Base-by-base conservation (phyloP, 768 basidiomycete genomes). In the Podaxis mareebaensis region DNA sequence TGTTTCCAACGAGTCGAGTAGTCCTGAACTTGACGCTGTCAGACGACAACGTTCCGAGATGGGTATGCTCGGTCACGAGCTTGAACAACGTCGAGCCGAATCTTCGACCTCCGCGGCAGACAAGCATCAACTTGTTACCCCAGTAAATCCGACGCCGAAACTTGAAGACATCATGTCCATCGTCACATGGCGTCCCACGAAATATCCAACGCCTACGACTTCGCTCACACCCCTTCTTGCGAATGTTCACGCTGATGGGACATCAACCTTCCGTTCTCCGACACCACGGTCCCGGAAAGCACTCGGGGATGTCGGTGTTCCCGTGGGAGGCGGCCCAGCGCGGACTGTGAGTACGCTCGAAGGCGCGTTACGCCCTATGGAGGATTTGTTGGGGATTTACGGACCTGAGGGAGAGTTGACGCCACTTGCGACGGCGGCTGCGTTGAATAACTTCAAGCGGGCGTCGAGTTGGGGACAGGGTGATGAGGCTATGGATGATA, bases 381-480 rank as follows among this genome's bases (percentile, higher is more conserved):
- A 49, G 13, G 61, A 62, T 49, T 24, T 62, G 28, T 40, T 62
- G 26, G 54, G 61, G 28, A 62, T 62, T 15, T 62, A 62, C 13
- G 61, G 54, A 8, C 28, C 61, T 24, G 54, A 62, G 5, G 54
- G 53, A 6, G 61, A 48, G 15, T 11, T 56, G 12, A 28, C 20
- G 10, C 33, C 39, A 2, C 24, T 48, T 38, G 13, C 44, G 28
- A 38, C 53, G 4, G 46, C 22, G 12, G 44, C 44, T 3, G 42
- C 53, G 6, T 44, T 61, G 51, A 61, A 53, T 53, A 53, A 61
- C 1, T 62, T 62, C 36, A 62, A 83, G 63, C 78, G 88, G 4
- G 88, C 88, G 10, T 85, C 87, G 55, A 88, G 87, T 68, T 89
- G 87, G 88, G 87, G 85, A 0, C 76, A 77, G 55, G 78, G 76